Base-by-base conservation (phyloP, 2,329 filamentous ascomycete species). In the Penicillium sp. region DNA sequence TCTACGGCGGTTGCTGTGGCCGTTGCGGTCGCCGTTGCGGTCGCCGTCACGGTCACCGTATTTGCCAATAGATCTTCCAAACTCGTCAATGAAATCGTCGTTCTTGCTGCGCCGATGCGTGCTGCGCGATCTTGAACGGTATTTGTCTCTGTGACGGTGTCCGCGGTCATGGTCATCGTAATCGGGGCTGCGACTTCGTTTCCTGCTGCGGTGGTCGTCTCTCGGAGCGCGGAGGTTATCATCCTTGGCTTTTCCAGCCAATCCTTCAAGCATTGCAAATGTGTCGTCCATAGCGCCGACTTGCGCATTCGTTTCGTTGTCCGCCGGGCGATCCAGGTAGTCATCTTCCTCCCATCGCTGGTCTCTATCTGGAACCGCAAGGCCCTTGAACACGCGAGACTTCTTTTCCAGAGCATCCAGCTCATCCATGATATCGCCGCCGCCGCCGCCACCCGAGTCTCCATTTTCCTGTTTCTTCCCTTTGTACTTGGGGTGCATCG, bases 401-500 rank as follows among this genome's bases (percentile, higher is more conserved):
- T 95, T 96, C 74, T 90, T 88, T 65, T 90, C 87, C 3, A 87
- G 61, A 22, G 76, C 78, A 60, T 78, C 75, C 26, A 79, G 72
- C 25, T 70, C 76, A 68, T 81, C 78, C 66, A 77, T 73, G 42
- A 76, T 74, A 40, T 80, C 79, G 22, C 78, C 76, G 45, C 80
- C 79, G 37, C 78, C 76, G 37, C 78, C 76, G 19, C 77, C 76
- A 0, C 73, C 68, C 8, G 69, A 68, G 16, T 75, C 70, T 42
- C 68, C 77, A 69, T 61, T 69, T 57, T 65, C 62, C 42, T 60
- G 57, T 62, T 75, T 72, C 66, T 85, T 82, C 49, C 81, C 81
- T 76, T 93, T 96, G 79, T 94, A 90, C 69, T 91, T 91, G 0
- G 96, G 95, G 70, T 99, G 95, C 85, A 99, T 89, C 3, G 92